Percentiles rank a stretch among this genome's conserved stretches.
These are phyloP conservation scores for Bruguiera gymnorhiza DNA, from an alignment of 345 rosid genomes.

Conservation along the genomic window DNA sequence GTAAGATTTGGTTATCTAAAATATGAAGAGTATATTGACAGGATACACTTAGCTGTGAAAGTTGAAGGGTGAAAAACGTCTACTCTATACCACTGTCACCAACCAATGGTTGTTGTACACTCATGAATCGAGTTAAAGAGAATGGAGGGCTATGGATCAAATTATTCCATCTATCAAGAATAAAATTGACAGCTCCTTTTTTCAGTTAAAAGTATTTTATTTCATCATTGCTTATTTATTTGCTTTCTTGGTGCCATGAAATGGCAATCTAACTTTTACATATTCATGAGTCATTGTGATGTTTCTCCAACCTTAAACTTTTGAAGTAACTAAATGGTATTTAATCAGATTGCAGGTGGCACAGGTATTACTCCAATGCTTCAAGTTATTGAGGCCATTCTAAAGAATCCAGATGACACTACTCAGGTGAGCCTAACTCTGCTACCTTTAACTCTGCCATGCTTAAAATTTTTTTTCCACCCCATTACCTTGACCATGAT, in stretches of 20 bases:
- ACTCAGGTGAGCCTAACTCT: slow-evolving; percentile 54
- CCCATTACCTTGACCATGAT: neutral
- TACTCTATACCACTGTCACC: neutral
- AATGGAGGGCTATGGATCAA: neutral
- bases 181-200: neutral
- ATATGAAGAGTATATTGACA: neutral
- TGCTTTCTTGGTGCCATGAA: neutral
- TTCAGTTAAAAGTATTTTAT: neutral
- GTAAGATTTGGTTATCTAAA: slow-evolving; percentile 41
- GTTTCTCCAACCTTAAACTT: neutral
- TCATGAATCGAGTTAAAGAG: neutral
- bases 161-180: neutral
- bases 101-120: neutral
- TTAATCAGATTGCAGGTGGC: slow-evolving; percentile 84
- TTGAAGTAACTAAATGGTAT: slow-evolving; percentile 7
- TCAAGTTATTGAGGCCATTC: slow-evolving; percentile 83
- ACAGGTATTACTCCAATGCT: slow-evolving; percentile 97
- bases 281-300: slow-evolving; percentile 1
- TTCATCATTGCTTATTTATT: neutral
- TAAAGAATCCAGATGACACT: slow-evolving; percentile 86
- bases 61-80: neutral
- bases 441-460: neutral
- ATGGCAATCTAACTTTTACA: neutral
- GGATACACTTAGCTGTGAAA: neutral
- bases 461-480: neutral